These are phyloP conservation scores for Nakaseomyces delphensis DNA, from an alignment of 1,139 yeast species.

Conservation along the genomic window DNA sequence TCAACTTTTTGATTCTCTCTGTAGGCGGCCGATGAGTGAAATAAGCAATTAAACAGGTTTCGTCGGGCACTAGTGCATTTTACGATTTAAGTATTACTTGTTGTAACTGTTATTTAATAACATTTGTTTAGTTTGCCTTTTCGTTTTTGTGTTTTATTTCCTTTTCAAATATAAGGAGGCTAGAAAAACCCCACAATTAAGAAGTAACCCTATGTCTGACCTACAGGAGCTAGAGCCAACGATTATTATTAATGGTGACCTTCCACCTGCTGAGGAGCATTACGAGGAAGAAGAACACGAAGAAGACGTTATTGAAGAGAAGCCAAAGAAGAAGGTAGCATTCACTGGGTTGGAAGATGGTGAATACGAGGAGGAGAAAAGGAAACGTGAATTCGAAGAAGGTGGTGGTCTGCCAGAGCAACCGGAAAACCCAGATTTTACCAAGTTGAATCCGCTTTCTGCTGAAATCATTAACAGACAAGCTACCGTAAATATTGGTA, in stretches of 20 bases:
- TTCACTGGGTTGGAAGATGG: slow-evolving; percentile 63
- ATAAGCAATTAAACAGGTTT: not conserved
- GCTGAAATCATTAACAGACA: slow-evolving; percentile 97
- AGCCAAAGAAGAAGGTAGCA: slow-evolving; percentile 64
- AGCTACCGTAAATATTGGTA: slow-evolving; percentile 98
- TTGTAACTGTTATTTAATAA: too few relatives aligned
- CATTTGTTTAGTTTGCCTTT: too few relatives aligned
- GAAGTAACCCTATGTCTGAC: slow-evolving; percentile 41
- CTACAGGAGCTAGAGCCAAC: slow-evolving; percentile 80
- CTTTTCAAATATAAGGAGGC: too few relatives aligned
- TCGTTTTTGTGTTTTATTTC: too few relatives aligned
- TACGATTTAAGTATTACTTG: too few relatives aligned
- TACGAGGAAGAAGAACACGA: slow-evolving; percentile 32
- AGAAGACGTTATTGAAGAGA: slow-evolving; percentile 30
- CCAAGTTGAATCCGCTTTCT: slow-evolving; percentile 71
- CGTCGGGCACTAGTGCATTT: not conserved
- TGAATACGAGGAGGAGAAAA: slow-evolving; percentile 58
- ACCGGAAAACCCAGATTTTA: slow-evolving; percentile 79
- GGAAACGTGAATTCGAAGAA: slow-evolving; percentile 83
- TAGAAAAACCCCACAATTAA: not conserved
- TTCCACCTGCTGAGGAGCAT: slow-evolving; percentile 40
- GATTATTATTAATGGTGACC: slow-evolving; percentile 69
- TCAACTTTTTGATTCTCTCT: not conserved
- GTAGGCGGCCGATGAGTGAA: slow-evolving; percentile 6
- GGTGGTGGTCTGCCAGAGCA: slow-evolving; percentile 98